Base-by-base conservation (phyloP, 2,329 filamentous ascomycete species). In the Pseudogymnoascus sp. region DNA sequence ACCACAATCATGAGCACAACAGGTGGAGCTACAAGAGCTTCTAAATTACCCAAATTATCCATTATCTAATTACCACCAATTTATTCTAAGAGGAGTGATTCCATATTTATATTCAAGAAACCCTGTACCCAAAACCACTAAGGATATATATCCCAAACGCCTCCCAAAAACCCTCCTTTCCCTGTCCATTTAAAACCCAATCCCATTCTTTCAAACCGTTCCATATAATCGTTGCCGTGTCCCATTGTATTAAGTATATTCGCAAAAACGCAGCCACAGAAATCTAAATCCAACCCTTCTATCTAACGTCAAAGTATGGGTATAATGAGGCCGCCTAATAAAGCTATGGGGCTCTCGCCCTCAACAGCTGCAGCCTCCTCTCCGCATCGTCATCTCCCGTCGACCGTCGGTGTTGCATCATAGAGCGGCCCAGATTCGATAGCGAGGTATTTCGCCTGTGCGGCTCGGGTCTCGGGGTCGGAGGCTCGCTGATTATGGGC, bases 351-450 rank as follows among this genome's bases (percentile, higher is more conserved):
- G 9, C 17, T 59, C 37, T 59, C 33, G 57, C 57, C 26, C 57
- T 39, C n/a, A 71, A 63, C 5, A 70, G 58, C 54, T 67, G 65
- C 47, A 69, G 59, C 61, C 68, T 68, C 59, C 69, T 66, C 57
- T 67, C 61, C 47, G 69, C 68, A 26, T 70, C 69, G 1, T 62
- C 59, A 37, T 69, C 70, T 1, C 65, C 64, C 0, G 63, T 35
- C 37, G 66, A 62, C 17, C 26, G 58, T 61, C 21, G 65, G 57
- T 37, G 65, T 47, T 11, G 68, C 66, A 26, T 64, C 59, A 60
- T 66, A 63, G n/a, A 70, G 66, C 44, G 68, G 68, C 37, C 67
- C 70, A 36, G 70, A 68, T n/a, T 67, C 68, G 54, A 69, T n/a
- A 36, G 13, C 50, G 44, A 37, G 26, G 37, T 59, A 21, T 59